Conservation (phyloP, 257 asterid genomes). For the Verbascum thapsus region DNA sequence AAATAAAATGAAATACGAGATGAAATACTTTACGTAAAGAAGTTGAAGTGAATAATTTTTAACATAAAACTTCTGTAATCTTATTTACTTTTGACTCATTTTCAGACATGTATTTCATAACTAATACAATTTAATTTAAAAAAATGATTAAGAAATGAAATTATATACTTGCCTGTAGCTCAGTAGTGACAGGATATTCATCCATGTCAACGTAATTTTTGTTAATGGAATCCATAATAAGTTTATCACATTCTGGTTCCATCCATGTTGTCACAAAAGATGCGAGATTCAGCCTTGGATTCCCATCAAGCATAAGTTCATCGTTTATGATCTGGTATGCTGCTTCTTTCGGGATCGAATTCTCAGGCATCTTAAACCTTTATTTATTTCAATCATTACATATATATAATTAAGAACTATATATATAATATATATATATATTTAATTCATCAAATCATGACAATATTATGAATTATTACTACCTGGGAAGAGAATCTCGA, state of each 20-base stretch:
- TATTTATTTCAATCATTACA: too few species aligned
- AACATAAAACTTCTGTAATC: too few species aligned
- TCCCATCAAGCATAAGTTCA: constrained; percentile 96
- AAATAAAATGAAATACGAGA: too few species aligned
- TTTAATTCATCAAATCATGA: too few species aligned
- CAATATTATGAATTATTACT: not conserved
- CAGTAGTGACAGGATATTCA: constrained; percentile 94
- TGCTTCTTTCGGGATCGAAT: constrained; percentile 92
- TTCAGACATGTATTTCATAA: too few species aligned
- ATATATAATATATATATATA: too few species aligned
- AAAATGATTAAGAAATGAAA: not conserved
- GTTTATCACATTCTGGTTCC: constrained; percentile 96
- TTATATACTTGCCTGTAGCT: constrained; percentile 60
- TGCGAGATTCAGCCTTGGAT: constrained; percentile 85
- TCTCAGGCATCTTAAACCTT: constrained; percentile 82
- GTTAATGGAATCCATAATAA: constrained; percentile 72
- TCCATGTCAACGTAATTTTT: constrained; percentile 96
- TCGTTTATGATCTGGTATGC: constrained; percentile 92
- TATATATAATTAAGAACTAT: too few species aligned
- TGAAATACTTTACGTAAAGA: too few species aligned
- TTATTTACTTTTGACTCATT: too few species aligned
- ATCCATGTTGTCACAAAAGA: constrained; percentile 96
- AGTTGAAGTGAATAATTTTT: too few species aligned
- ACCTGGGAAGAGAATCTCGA: constrained; percentile 75
- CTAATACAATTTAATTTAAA: not conserved